Base-by-base conservation (phyloP, 2,329 filamentous ascomycete species). In the Tolypocladium ophioglossoides region DNA sequence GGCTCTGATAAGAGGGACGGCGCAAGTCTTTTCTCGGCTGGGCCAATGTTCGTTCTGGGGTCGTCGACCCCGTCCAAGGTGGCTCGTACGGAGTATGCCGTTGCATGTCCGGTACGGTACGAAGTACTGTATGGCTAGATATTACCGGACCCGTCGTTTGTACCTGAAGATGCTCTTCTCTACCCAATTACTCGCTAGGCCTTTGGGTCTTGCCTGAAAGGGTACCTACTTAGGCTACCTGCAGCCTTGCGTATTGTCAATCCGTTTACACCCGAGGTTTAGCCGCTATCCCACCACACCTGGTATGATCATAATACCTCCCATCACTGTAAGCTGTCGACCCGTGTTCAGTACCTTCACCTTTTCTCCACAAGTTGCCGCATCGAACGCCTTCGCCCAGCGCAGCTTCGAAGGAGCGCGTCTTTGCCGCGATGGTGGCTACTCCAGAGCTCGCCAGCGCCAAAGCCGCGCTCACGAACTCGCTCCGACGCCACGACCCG, bases 391-490 rank as follows among this genome's bases (percentile, higher is more conserved):
- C 44, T 8, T 32, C 18, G 12, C 10, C 39, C 41, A 53, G 47
- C 47, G 44, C 52, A 14, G 16, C 34, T 34, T 52, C 35, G 40
- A 51, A 10, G 18, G 30, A 39, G 52, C 41, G 52, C 44, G 44
- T 49, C 52, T 34, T 3, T n/a, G 40, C 52, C 50, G n/a, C 46
- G 52, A 61, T 57, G 51, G 87, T 88, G 83, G 78, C 83, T 20
- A 83, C 83, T 47, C 84, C 86, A 61, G 81, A 88, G 68, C 71
- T 91, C 56, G 85, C 85, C 63, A 89, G 92, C 61, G 84, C 87
- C 58, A 91, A 89, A 72, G 87, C 88, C 41, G 82, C 86, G n/a
- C 82, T 94, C 60, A 82, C 84, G 8, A 87, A 86, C 30, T 79
- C 83, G 11, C 82, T 92, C 44, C 78, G 92, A 55, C 84, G 86